These are phyloP conservation scores for Phanerochaete sordida DNA, from an alignment of 768 basidiomycete genomes.

Conservation along the genomic window DNA sequence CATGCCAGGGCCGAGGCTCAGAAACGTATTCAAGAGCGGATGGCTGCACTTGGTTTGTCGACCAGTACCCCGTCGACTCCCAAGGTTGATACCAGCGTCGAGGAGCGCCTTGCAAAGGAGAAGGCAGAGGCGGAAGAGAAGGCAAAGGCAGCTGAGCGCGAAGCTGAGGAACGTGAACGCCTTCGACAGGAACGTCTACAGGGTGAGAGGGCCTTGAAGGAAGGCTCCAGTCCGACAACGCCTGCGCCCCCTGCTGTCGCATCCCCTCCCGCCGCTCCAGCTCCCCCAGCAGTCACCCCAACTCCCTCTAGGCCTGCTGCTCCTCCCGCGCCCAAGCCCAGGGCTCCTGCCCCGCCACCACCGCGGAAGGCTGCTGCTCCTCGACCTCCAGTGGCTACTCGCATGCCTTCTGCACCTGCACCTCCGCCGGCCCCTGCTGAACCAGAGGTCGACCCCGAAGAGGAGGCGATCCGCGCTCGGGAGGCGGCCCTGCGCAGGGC, in stretches of 20 bases:
- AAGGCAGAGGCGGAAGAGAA: conserved; percentile 91
- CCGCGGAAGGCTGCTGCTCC: conserved; percentile 33
- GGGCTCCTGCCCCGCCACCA: conserved; percentile 36
- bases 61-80: conserved; percentile 39
- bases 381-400: conserved; percentile 26
- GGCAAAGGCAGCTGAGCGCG: conserved; percentile 69
- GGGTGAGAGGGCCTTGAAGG: conserved; percentile 64
- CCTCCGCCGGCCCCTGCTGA: conserved; percentile 31
- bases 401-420: conserved; percentile 5
- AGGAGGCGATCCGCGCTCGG: conserved; percentile 60
- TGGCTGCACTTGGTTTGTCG: conserved; percentile 76
- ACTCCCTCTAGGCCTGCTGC: conserved; percentile 42
- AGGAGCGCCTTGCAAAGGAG: conserved; percentile 81
- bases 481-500: conserved; percentile 72
- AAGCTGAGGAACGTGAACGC: conserved; percentile 77
- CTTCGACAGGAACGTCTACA: conserved; percentile 71
- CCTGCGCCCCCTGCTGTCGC: conserved; percentile 17
- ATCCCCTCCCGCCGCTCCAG: neutral
- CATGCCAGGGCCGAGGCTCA: conserved; percentile 78
- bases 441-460: conserved; percentile 72
- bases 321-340: conserved; percentile 37
- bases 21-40: conserved; percentile 78
- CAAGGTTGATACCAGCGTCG: conserved; percentile 73
- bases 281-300: conserved; percentile 38
- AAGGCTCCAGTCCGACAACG: conserved; percentile 34